Conservation (phyloP, 2,329 filamentous ascomycete species). For the Arthrobotrys sphaeroides region DNA sequence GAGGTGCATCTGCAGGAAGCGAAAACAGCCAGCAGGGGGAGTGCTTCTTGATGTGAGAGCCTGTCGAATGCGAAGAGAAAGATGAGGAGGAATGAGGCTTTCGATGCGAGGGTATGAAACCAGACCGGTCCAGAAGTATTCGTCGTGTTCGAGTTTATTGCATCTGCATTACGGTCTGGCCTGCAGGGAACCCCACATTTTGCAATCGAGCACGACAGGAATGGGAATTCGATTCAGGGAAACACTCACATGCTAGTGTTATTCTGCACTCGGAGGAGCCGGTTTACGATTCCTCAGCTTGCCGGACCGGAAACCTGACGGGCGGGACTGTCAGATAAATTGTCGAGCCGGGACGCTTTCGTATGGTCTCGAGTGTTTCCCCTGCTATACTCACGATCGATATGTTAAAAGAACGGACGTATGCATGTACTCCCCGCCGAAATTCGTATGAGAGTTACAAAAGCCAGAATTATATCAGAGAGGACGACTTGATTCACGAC, state of each 20-base stretch:
- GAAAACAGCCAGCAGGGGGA: constrained; percentile 51
- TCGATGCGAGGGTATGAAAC: constrained; percentile 52
- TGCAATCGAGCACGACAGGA: constrained; percentile 9
- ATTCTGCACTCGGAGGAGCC: constrained; percentile 23
- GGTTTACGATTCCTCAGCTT: constrained; percentile 12
- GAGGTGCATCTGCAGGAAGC: constrained; percentile 51
- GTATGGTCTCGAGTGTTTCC: no score
- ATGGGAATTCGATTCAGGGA: constrained; percentile 23
- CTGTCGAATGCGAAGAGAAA: constrained; percentile 11
- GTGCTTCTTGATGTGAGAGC: no score
- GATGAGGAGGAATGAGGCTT: constrained; percentile 45
- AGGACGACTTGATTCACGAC: no score
- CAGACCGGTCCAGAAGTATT: constrained; percentile 48
- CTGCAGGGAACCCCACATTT: constrained; percentile 47
- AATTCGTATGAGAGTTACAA: background rate
- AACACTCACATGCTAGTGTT: no score
- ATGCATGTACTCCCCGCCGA: background rate
- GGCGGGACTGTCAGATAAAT: background rate
- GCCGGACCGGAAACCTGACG: background rate
- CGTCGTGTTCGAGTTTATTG: constrained; percentile 1
- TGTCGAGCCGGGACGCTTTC: no score
- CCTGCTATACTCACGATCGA: no score
- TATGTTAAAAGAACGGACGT: no score
- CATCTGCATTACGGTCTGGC: no score
- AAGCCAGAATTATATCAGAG: no score